Evolutionary conservation across 441 rosid genomes (phyloP), one percentile per base, ranked within the genome.

Genomic region (Rhodomyrtus psidioides): DNA sequence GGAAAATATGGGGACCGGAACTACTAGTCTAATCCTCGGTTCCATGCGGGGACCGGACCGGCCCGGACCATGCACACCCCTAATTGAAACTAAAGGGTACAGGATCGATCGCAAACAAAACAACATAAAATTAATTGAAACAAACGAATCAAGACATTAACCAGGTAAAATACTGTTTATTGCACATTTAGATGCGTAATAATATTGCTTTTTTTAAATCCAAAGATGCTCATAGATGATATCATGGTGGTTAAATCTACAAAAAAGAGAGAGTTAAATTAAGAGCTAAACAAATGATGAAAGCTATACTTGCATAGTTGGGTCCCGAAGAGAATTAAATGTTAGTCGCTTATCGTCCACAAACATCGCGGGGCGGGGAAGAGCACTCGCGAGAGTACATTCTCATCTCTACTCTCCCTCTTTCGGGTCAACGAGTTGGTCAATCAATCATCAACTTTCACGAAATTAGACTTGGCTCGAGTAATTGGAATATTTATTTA

Each of bases 61-160:
- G n/a, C n/a, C n/a, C n/a, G n/a, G n/a, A n/a, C n/a, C n/a, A n/a
- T n/a, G n/a, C n/a, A n/a, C n/a, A n/a, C n/a, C n/a, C n/a, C n/a
- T n/a, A n/a, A n/a, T 49, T 49, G 53, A 49, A 49, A 49, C 4
- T 12, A 49, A 12, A 49, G 14, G 53, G 53, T 12, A 49, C 2
- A 12, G 51, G 51, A 9, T 9, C 51, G 9, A 13, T 49, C 51
- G 10, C 51, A 49, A 49, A 49, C 4, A 49, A 49, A 49, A 49
- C 14, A 49, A 49, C 12, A 49, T 49, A 49, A 49, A 12, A 49
- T 49, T 49, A 49, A 49, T 12, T 10, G 14, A 49, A 30, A 30
- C 5, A 21, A 6, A 1, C 0, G 0, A 17, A 17, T 65, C 46
- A 5, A 65, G 5, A 65, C 0, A 34, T 34, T 2, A 1, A 34